Base-by-base conservation (phyloP, 1,284 basidiomycete species). In the Ceratobasidium papillatum region DNA sequence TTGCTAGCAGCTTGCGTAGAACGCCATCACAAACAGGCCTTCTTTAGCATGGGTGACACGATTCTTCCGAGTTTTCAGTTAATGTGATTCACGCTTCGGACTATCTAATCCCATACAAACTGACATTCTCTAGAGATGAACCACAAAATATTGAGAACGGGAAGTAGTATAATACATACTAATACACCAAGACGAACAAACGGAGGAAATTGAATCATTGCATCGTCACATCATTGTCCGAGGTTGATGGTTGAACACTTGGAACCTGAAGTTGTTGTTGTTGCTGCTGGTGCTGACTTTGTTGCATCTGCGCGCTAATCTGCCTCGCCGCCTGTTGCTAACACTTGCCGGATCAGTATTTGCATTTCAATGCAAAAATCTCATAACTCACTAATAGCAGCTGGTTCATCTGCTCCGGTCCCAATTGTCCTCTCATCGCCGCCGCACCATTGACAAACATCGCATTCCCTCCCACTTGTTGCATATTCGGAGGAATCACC, bases 201-300 rank as follows among this genome's bases (percentile, higher is more conserved):
- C 4, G 36, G 34, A 43, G 3, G 45, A 12, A 49, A n/a, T 11
- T 43, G 22, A 30, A 25, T 61, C 45, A 71, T 27, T 71, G 68
- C 68, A 71, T 71, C 22, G 56, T 71, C 43, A 61, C 68, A 59
- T 71, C 68, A 17, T 27, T 54, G n/a, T 71, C 68, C 8, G 68
- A 34, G 1, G 68, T n/a, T 7, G 68, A 49, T 25, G 43, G 63
- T 19, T 71, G 68, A n/a, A 61, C 41, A 27, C 17, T 59, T 2
- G 68, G 68, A 47, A 61, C 56, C n/a, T 71, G 68, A 12, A 71
- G 43, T n/a, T 68, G 64, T 22, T 63, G 65, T 30, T 32, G 51
- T 68, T 59, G 68, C 56, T 69, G 51, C 36, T 69, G 66, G 36
- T 69, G 68, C n/a, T 71, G 68, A 14, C 61, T 54, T 32, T 71